A percentile compares a stretch with the other conserved stretches of the same genome.
Conservation (phyloP, 495 filamentous ascomycete species). For the Talaromyces wortmannii region DNA sequence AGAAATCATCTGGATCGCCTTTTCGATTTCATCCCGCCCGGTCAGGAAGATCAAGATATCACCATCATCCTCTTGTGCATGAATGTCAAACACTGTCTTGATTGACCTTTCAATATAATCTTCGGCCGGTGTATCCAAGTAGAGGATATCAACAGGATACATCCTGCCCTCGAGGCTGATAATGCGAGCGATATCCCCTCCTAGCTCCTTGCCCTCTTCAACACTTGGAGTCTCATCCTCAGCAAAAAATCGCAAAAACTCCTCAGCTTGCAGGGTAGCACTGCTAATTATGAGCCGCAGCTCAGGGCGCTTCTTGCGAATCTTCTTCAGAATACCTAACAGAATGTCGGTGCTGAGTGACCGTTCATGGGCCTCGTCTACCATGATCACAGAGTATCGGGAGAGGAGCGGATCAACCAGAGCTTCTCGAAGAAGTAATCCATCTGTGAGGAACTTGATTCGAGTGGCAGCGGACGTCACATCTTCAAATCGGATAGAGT, state of each 20-base stretch:
- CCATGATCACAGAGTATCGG: slow-evolving; percentile 95
- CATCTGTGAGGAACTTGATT: slow-evolving; percentile 97
- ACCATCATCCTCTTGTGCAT: slow-evolving; percentile 74
- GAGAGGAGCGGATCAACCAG: slow-evolving; percentile 88
- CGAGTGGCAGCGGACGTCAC: slow-evolving; percentile 78
- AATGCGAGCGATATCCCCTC: slow-evolving; percentile 55
- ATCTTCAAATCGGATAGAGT: slow-evolving; percentile 96
- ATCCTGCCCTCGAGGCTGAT: slow-evolving; percentile 87
- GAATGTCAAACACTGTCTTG: slow-evolving; percentile 88
- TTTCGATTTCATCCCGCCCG: slow-evolving; percentile 89
- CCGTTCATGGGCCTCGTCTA: slow-evolving; percentile 96
- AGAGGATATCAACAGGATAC: slow-evolving; percentile 87
- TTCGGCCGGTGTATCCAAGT: slow-evolving; percentile 71
- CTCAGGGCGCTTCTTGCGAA: slow-evolving; percentile 72
- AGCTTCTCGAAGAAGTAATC: slow-evolving; percentile 87
- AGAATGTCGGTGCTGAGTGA: slow-evolving; percentile 92
- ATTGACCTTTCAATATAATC: slow-evolving; percentile 86
- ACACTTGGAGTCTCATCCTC: slow-evolving; percentile 33
- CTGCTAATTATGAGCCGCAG: slow-evolving; percentile 88
- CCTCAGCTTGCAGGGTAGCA: slow-evolving; percentile 87
- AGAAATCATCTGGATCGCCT: slow-evolving; percentile 66
- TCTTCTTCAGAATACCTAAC: slow-evolving; percentile 92
- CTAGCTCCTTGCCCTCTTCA: slow-evolving; percentile 29
- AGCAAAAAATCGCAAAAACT: slow-evolving; percentile 79
- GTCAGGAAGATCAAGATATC: slow-evolving; percentile 92